A percentile compares a stretch with the other conserved stretches of the same genome.
Conservation (phyloP, 129 eudicot species). For the Tanacetum coccineum region DNA sequence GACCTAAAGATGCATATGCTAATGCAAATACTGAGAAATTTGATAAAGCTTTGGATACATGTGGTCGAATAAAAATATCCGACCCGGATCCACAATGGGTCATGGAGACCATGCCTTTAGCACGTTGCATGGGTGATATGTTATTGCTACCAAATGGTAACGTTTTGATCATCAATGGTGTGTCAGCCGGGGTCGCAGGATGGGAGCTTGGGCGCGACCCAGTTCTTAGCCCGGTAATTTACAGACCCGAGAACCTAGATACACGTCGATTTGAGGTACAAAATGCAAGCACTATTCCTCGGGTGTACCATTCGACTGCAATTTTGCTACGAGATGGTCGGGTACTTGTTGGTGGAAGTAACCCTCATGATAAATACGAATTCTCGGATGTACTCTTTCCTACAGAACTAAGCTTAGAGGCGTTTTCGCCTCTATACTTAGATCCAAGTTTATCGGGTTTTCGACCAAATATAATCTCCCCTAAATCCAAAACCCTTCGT, state of each 20-base stretch:
- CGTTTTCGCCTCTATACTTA: slow-evolving; percentile 64
- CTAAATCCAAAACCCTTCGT: slow-evolving; percentile 29
- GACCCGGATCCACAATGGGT: slow-evolving; percentile 64
- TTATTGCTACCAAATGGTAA: slow-evolving; percentile 54
- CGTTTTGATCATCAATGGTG: slow-evolving; percentile 65
- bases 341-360: slow-evolving; percentile 65
- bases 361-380: slow-evolving; percentile 54
- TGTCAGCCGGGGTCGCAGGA: slow-evolving; percentile 56
- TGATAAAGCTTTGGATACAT: slow-evolving; percentile 47
- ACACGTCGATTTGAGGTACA: slow-evolving; percentile 48
- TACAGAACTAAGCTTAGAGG: slow-evolving; percentile 72
- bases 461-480: slow-evolving; percentile 56
- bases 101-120: slow-evolving; percentile 74
- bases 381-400: slow-evolving; percentile 52
- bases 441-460: slow-evolving; percentile 28
- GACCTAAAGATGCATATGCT: slow-evolving; percentile 45
- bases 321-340: slow-evolving; percentile 62
- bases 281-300: slow-evolving; percentile 41
- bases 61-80: slow-evolving; percentile 56
- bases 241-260: slow-evolving; percentile 32
- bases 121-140: slow-evolving; percentile 82
- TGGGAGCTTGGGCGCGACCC: slow-evolving; percentile 68
- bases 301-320: slow-evolving; percentile 74
- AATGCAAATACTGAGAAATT: slow-evolving; percentile 46
- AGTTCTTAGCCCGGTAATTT: slow-evolving; percentile 51